Evolutionary conservation across 345 rosid genomes (phyloP).

Genomic region (Salix udensis): DNA sequence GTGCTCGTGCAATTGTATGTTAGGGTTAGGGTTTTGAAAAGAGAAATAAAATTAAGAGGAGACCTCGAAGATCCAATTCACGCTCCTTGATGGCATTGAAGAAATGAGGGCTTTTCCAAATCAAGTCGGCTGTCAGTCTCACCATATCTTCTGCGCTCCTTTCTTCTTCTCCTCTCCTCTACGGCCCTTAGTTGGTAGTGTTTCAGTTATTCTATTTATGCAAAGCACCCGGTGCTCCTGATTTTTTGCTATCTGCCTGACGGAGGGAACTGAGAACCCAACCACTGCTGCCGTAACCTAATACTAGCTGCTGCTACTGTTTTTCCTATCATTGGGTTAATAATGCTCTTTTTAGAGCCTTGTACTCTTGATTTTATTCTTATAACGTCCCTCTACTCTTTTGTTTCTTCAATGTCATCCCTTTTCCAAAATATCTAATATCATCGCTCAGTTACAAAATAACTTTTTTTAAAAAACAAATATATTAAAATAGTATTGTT

Average conservation of each 20-base stretch:
- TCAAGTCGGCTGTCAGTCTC: conserved; percentile 95
- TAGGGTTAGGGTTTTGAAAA: conserved; percentile 14
- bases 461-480: too few relatives aligned
- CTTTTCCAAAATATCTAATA: too few relatives aligned
- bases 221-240: neutral
- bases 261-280: neutral
- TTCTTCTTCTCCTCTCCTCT: neutral
- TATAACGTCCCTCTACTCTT: too few relatives aligned
- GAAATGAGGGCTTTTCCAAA: conserved; percentile 98
- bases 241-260: neutral
- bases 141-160: conserved; percentile 48
- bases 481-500: too few relatives aligned
- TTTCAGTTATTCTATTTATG: neutral
- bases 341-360: too few relatives aligned
- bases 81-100: conserved; percentile 97
- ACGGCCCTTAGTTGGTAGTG: neutral
- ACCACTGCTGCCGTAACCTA: too few relatives aligned
- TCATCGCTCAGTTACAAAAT: too few relatives aligned
- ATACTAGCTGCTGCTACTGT: too few relatives aligned
- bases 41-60: neutral
- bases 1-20: neutral
- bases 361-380: too few relatives aligned
- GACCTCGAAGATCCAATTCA: conserved; percentile 95
- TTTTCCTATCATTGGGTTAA: too few relatives aligned
- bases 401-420: too few relatives aligned